Evolutionary conservation across 1,284 basidiomycete genomes (phyloP), one percentile per base, ranked within the genome.

Genomic region (Puccinia polysora): DNA sequence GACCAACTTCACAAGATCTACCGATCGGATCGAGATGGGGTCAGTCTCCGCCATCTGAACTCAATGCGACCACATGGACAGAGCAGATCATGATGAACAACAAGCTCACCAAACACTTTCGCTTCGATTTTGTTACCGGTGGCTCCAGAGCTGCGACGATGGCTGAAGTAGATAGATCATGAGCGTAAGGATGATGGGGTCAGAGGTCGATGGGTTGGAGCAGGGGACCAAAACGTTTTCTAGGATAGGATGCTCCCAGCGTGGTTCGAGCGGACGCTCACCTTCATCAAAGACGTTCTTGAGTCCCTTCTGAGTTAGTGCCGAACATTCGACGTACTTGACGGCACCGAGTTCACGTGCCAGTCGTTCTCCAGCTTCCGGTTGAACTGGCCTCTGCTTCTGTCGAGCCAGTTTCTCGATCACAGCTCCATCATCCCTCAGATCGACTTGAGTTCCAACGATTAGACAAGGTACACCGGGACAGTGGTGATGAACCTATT

Each of bases 241-340:
- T 4, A 28, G 25, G 5, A 49, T 6, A 49, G 47, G 18, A 63
- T 49, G 40, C 40, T 43, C 18, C 40, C 18, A 8, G 40, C 18
- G 40, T 28, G 23, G 28, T 3, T n/a, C n/a, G 32, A 43, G 14
- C 7, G 15, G 12, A 28, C 34, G 23, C 40, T 25, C n/a, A 69
- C 67, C 91, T 88, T 98, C 96, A 81, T 98, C 95, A 81, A 99
- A 99, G 74, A 99, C 95, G 81, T 97, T 97, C 89, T 98, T 98
- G 81, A 99, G 83, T 7, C 96, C 95, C 84, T 94, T 93, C 85
- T 98, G 95, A 76, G 96, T 98, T 82, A 98, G 83, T 62, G 95
- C 96, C 73, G 94, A 97, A 83, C 96, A 98, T 83, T 98, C 95
- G 73, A 97, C 94, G 81, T 97, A 98, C 82, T 97, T 98, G 81